Conservation (phyloP, 768 basidiomycete genomes). For the Kwoniella pini region DNA sequence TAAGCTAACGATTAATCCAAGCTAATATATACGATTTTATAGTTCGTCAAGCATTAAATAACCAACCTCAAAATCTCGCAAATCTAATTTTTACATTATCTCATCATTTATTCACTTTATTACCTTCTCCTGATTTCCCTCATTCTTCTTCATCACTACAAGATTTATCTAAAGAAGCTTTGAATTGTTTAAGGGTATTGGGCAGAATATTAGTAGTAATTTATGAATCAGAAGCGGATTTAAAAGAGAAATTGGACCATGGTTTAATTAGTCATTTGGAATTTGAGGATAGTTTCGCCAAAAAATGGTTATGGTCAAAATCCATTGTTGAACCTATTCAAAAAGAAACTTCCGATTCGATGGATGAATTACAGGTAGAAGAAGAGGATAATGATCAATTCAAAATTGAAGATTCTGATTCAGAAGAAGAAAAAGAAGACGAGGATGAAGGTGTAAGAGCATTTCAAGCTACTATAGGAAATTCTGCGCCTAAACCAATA, state of each 20-base stretch:
- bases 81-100: constrained; percentile 75
- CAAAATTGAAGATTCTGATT: constrained; percentile 48
- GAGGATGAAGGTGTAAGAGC: constrained; percentile 34
- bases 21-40: neutral
- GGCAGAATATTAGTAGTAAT: constrained; percentile 87
- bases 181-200: constrained; percentile 89
- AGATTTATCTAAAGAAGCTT: constrained; percentile 74
- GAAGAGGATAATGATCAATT: constrained; percentile 37
- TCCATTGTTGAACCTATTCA: constrained; percentile 58
- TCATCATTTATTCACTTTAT: constrained; percentile 49
- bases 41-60: constrained; percentile 80
- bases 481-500: constrained; percentile 19
- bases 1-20: no score
- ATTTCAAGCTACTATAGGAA: constrained; percentile 37
- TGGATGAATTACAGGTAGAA: constrained; percentile 5
- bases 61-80: constrained; percentile 82
- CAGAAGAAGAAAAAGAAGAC: constrained; percentile 23
- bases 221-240: constrained; percentile 58
- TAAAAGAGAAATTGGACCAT: constrained; percentile 45
- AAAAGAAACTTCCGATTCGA: no score
- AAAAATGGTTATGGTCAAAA: constrained; percentile 78
- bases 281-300: constrained; percentile 61
- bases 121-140: constrained; percentile 44
- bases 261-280: neutral
- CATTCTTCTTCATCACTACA: constrained; percentile 67